Conservation (phyloP, 139 green algal species). For the Eudorina sp. region DNA sequence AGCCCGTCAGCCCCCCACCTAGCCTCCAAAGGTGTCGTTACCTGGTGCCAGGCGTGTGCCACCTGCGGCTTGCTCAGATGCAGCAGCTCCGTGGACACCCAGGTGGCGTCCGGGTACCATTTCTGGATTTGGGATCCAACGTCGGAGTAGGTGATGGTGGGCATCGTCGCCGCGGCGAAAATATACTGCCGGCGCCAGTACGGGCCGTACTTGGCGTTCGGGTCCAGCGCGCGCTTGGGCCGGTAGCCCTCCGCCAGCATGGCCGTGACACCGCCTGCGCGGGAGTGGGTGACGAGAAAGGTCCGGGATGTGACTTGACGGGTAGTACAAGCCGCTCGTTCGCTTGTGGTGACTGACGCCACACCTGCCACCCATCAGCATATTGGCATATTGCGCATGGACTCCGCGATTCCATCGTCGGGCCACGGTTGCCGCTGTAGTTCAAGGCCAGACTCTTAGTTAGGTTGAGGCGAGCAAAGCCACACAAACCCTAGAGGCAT, state of each 20-base stretch:
- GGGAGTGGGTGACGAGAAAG: not conserved
- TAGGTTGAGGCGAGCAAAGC: too few species aligned
- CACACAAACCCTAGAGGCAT: too few species aligned
- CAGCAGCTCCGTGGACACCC: conserved; percentile 79
- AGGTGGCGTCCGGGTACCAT: conserved; percentile 75
- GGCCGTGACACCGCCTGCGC: conserved; percentile 44
- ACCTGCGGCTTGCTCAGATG: conserved; percentile 74
- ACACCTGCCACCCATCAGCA: too few species aligned
- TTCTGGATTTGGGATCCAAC: conserved; percentile 75
- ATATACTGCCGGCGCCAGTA: conserved; percentile 85
- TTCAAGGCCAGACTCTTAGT: too few species aligned
- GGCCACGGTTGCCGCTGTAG: too few species aligned
- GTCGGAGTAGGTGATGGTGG: conserved; percentile 70
- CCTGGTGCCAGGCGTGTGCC: conserved; percentile 57
- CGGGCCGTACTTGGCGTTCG: conserved; percentile 50
- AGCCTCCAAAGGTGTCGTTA: too few species aligned
- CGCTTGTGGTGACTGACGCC: too few species aligned
- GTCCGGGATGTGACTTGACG: too few species aligned
- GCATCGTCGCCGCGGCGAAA: conserved; percentile 95
- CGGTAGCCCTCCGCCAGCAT: conserved; percentile 50
- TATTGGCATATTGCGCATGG: too few species aligned
- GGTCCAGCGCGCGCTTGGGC: conserved; percentile 18
- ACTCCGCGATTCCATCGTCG: too few species aligned
- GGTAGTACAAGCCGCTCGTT: too few species aligned
- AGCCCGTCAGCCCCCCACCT: too few species aligned